Conservation (phyloP, 2,329 filamentous ascomycete genomes). For the Alternaria alternata region DNA sequence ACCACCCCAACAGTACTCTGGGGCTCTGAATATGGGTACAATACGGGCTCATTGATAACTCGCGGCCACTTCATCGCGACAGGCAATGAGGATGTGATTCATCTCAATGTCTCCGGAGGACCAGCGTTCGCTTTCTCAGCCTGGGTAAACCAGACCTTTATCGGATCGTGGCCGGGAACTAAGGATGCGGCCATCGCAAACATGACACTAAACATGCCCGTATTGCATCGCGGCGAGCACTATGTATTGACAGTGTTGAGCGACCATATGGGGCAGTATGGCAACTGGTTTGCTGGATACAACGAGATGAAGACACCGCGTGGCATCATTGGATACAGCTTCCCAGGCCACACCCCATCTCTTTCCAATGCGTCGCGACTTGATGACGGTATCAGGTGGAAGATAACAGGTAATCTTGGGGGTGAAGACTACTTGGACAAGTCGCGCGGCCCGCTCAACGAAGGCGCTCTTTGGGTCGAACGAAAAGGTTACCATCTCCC, state of each 20-base stretch:
- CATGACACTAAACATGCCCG: conserved; percentile 63
- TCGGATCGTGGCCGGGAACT: conserved; percentile 69
- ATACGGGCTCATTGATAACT: conserved; percentile 71
- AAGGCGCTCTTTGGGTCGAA: conserved; percentile 69
- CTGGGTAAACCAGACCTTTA: conserved; percentile 69
- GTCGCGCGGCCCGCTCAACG: conserved; percentile 69
- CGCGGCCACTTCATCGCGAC: conserved; percentile 72
- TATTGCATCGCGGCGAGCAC: conserved; percentile 57
- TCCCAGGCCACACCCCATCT: conserved; percentile 56
- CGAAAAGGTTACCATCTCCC: conserved; percentile 69
- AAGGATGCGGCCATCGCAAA: conserved; percentile 59
- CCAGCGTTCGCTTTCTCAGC: conserved; percentile 69
- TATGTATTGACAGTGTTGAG: conserved; percentile 73
- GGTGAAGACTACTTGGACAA: conserved; percentile 67
- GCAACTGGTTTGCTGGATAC: conserved; percentile 63
- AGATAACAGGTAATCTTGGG: conserved; percentile 71
- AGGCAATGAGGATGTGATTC: conserved; percentile 65
- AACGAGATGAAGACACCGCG: conserved; percentile 66
- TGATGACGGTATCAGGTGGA: conserved; percentile 62
- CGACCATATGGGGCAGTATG: conserved; percentile 75
- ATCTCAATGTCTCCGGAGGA: conserved; percentile 68
- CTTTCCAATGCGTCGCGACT: conserved; percentile 15
- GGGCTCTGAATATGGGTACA: conserved; percentile 74
- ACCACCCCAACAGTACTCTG: conserved; percentile 63
- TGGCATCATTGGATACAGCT: conserved; percentile 66